Conservation (phyloP, 1,284 basidiomycete genomes). For the Fomitopsis betulina region DNA sequence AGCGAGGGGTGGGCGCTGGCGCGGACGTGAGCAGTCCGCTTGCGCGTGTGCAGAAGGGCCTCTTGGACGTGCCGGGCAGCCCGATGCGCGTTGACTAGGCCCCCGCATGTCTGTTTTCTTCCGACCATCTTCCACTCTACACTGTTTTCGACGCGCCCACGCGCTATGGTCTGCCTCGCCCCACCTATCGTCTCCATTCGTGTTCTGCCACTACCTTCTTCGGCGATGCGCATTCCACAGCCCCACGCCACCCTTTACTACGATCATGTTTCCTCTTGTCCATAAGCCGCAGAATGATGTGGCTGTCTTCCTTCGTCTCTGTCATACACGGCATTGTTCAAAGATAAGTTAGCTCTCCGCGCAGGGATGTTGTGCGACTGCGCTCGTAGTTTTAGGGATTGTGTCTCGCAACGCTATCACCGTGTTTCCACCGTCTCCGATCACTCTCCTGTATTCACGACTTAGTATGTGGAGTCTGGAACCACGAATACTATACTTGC, state of each 20-base stretch:
- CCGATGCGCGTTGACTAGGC: constrained; percentile 26
- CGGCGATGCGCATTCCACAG: neutral
- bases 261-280: neutral
- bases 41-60: constrained; percentile 13
- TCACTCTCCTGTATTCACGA: too few relatives aligned
- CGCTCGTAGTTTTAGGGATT: too few relatives aligned
- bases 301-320: neutral
- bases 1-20: constrained; percentile 28
- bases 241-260: neutral
- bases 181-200: neutral
- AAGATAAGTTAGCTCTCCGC: neutral
- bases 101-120: neutral
- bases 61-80: constrained; percentile 23
- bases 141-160: neutral
- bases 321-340: neutral
- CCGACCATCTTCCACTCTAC: neutral
- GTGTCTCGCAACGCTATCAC: too few relatives aligned
- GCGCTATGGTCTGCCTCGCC: neutral
- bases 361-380: neutral
- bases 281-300: neutral
- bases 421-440: too few relatives aligned
- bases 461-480: too few relatives aligned
- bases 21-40: constrained; percentile 21
- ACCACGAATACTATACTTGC: too few relatives aligned
- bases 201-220: neutral